phyloP scores from a whole-genome alignment of 805 yeast species.

The Candida ascalaphidarum region DNA sequence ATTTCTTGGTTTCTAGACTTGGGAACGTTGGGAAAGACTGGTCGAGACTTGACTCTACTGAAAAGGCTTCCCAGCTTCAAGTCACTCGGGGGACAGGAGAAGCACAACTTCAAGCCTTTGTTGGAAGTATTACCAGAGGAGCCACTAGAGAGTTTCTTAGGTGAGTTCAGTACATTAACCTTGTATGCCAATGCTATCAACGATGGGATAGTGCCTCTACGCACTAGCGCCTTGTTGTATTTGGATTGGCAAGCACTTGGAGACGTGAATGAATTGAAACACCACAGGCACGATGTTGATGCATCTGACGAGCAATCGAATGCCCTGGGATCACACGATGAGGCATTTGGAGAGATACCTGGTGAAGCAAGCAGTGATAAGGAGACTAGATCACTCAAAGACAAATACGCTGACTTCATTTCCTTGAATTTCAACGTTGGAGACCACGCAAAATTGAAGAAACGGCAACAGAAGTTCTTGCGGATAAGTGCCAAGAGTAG shows the following conservation, averaged over 20 bases:
- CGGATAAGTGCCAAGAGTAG: too few species aligned
- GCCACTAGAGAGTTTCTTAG: conserved; percentile 23
- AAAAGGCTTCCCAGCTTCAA: conserved; percentile 18
- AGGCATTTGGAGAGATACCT: conserved; percentile 24
- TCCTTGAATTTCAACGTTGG: conserved; percentile 5
- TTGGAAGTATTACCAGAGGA: conserved; percentile 33
- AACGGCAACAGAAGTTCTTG: too few species aligned
- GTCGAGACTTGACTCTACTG: conserved; percentile 34
- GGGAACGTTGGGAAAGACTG: conserved; percentile 38
- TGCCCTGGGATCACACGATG: conserved; percentile 1
- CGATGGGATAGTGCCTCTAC: conserved; percentile 38
- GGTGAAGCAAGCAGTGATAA: conserved; percentile 7
- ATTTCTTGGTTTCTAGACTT: conserved; percentile 34
- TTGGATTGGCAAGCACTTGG: conserved; percentile 36
- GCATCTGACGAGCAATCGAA: not conserved
- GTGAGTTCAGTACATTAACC: conserved; percentile 22
- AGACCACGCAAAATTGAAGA: conserved; percentile 1
- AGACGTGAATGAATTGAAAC: conserved; percentile 21
- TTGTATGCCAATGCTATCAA: conserved; percentile 37
- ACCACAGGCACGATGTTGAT: conserved; percentile 2
- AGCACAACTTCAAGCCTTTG: conserved; percentile 20
- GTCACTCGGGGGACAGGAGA: conserved; percentile 4
- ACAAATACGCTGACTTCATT: conserved; percentile 7
- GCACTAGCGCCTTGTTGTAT: conserved; percentile 34
- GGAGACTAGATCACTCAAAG: conserved; percentile 2